Percentiles rank a stretch among this genome's conserved stretches.
Conservation (phyloP, 1,139 yeast genomes). For the Blastobotrys malaysiensis region DNA sequence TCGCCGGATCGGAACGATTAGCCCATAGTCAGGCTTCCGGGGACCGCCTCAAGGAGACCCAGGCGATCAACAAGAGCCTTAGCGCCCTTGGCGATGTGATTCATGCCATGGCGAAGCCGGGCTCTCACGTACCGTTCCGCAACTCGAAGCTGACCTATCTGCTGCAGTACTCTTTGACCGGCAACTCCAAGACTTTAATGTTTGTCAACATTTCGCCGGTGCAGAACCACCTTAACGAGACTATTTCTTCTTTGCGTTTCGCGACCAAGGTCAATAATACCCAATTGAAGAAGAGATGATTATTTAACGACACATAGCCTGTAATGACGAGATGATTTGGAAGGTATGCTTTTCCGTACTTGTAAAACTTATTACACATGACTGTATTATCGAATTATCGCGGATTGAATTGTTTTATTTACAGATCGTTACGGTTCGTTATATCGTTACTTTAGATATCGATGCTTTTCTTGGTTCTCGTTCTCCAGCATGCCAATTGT, state of each 20-base stretch:
- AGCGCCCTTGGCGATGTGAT: conserved; percentile 92
- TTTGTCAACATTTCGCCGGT: conserved; percentile 84
- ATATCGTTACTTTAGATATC: background rate
- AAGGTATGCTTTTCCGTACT: no score
- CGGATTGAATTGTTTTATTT: background rate
- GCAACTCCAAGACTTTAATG: conserved; percentile 87
- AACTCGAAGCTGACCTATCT: conserved; percentile 68
- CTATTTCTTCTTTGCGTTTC: conserved; percentile 78
- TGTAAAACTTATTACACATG: no score
- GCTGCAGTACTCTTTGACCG: conserved; percentile 77
- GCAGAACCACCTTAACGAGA: conserved; percentile 59
- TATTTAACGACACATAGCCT: background rate
- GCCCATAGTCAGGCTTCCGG: conserved; percentile 64
- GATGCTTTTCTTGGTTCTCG: conserved; percentile 6
- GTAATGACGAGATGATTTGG: background rate
- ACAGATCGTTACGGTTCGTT: background rate
- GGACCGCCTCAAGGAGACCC: conserved; percentile 79
- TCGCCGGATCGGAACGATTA: conserved; percentile 90
- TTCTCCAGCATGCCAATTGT: conserved; percentile 8
- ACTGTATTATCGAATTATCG: no score
- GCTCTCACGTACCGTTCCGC: conserved; percentile 49
- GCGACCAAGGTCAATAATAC: conserved; percentile 59
- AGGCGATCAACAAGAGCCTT: conserved; percentile 80
- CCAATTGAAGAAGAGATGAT: conserved; percentile 18
- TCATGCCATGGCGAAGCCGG: conserved; percentile 50